Conservation (phyloP, 108 stramenopile species). For the Cyclostephanos tholiformis region DNA sequence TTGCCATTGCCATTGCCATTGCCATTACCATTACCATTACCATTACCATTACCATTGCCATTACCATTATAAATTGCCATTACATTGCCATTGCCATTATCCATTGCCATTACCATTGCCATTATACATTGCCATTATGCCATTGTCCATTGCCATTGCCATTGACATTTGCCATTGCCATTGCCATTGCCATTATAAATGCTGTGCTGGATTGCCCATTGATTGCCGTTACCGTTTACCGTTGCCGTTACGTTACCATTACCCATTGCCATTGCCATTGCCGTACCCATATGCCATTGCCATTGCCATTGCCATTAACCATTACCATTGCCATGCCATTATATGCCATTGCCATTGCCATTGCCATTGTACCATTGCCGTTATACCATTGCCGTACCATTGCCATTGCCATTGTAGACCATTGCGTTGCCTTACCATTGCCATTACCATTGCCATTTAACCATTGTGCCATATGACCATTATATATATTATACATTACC, state of each 20-base stretch:
- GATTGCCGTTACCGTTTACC: background rate
- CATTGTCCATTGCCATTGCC: constrained; percentile 29
- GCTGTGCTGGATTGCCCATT: no score
- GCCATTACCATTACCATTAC: constrained; percentile 29
- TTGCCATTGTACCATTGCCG: no score
- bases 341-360: background rate
- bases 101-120: constrained; percentile 31
- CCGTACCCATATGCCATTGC: constrained; percentile 33
- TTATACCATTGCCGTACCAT: no score
- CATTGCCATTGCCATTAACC: constrained; percentile 24
- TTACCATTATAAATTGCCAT: background rate
- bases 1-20: constrained; percentile 37
- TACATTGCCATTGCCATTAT: background rate
- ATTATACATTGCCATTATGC: constrained; percentile 18
- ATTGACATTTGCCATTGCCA: constrained; percentile 33
- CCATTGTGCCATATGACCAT: no score
- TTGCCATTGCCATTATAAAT: constrained; percentile 25
- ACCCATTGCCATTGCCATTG: constrained; percentile 4
- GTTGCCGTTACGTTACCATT: background rate
- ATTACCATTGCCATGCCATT: constrained; percentile 24
- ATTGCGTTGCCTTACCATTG: no score
- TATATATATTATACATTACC: no score
- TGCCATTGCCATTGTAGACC: no score
- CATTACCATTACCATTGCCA: constrained; percentile 23
- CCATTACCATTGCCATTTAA: no score